Evolutionary conservation across 179 eudicot genomes (phyloP), one percentile per base, ranked within the genome.

Genomic region (Pouteria campechiana): DNA sequence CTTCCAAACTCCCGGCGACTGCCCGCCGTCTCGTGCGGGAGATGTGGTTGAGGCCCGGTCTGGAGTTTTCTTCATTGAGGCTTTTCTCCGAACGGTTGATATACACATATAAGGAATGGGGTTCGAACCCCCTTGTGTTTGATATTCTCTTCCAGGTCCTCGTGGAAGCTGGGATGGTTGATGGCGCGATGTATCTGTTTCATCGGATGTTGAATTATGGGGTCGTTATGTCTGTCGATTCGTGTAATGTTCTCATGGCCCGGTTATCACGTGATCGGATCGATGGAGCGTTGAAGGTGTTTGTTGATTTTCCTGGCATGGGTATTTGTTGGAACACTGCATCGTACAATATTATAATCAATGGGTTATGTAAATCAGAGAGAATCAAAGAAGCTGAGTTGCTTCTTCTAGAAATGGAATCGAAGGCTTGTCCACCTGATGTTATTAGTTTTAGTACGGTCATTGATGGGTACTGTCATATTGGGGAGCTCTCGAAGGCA

Each of bases 21-120:
- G 86, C 83, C 33, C 71, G 57, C 9, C 35, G 58, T 32, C 75
- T 89, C 52, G 44, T 73, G 20, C 57, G 47, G 25, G 83, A 72
- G 34, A 65, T 72, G 52, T 85, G 85, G 89, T 48, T 49, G 14
- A 79, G 66, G 48, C 68, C 74, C 24, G 53, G 57, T 61, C 23
- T 58, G 41, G 86, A 72, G 50, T 42, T 71, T 54, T 33, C 48
- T 32, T 62, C 76, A 7, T 76, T 72, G 49, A 48, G 74, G 38
- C 63, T 50, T 44, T 73, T 85, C 57, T 62, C 70, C 46, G 89
- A 85, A 35, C 70, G 57, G 50, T 44, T 85, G 64, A 72, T 81
- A 48, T 85, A 89, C 55, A 85, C 95, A 13, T 76, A 74, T 55
- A 89, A 85, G 67, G 83, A 70, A 35, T 89, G 97, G 97, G 86